A percentile compares a stretch with the other conserved stretches of the same genome.
phyloP scores from a whole-genome alignment of 1,139 yeast species.

The Blastobotrys illinoisensis region DNA sequence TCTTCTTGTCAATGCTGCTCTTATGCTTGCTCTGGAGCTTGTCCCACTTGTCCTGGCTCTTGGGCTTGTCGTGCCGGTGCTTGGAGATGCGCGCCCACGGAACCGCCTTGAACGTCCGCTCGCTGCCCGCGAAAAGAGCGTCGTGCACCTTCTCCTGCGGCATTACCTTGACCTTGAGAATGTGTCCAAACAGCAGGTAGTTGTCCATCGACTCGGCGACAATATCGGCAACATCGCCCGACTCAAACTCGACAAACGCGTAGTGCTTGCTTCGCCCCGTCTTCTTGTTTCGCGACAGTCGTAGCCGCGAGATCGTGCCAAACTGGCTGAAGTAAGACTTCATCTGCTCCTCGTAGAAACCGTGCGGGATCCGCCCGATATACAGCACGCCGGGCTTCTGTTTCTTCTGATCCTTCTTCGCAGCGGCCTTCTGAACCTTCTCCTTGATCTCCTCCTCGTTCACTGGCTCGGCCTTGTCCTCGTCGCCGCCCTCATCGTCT shows the following conservation, averaged over 20 bases:
- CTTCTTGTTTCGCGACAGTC: slow-evolving; percentile 82
- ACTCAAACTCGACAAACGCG: slow-evolving; percentile 81
- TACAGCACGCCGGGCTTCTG: slow-evolving; percentile 59
- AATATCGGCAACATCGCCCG: slow-evolving; percentile 69
- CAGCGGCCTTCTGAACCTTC: slow-evolving; percentile 21
- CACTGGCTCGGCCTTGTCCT: slow-evolving; percentile 22
- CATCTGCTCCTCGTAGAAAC: slow-evolving; percentile 82
- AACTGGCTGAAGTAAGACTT: slow-evolving; percentile 80
- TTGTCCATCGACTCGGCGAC: slow-evolving; percentile 97
- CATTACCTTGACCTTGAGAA: slow-evolving; percentile 59
- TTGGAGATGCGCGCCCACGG: slow-evolving; percentile 58
- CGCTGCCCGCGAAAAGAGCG: slow-evolving; percentile 51
- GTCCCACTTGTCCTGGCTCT: slow-evolving; percentile 55
- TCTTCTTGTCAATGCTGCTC: slow-evolving; percentile 42
- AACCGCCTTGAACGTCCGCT: slow-evolving; percentile 50
- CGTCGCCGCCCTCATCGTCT: slow-evolving; percentile 30
- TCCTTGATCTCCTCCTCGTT: slow-evolving; percentile 11
- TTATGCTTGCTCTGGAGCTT: slow-evolving; percentile 48
- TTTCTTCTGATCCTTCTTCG: slow-evolving; percentile 15
- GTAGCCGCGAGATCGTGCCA: slow-evolving; percentile 72
- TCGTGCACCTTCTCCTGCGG: slow-evolving; percentile 41
- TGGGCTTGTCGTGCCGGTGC: slow-evolving; percentile 52
- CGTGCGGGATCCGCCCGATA: slow-evolving; percentile 88
- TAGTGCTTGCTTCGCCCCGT: slow-evolving; percentile 91
- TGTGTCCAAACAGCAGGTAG: slow-evolving; percentile 82